Base-by-base conservation (phyloP, 805 yeast genomes). In the Pichia phayaonensis region DNA sequence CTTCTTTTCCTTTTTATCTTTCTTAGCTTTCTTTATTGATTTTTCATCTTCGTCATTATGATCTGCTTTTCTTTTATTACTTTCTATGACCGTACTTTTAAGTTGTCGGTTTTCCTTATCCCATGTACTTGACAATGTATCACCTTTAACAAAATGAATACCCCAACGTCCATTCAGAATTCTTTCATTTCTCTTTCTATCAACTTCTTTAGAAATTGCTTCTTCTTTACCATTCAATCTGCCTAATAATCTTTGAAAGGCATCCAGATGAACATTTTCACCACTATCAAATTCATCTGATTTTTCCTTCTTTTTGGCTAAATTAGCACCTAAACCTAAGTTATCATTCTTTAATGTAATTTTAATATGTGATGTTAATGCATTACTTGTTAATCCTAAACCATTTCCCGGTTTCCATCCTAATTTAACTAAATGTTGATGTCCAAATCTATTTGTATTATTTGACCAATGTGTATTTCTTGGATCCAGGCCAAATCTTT, bases 331-430 rank as follows among this genome's bases (percentile, higher is more conserved):
- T 8, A 92, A 72, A 0, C 99, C 99, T 3, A 80, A 67, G 47
- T 77, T 87, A 59, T 92, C 97, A 41, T 84, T 88, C 65, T 90
- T 92, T 15, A 89, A 69, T 4, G 79, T 67, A 13, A 94, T 94
- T 61, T 86, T 90, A 42, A 92, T 86, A 63, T 94, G 97, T 2
- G 89, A 71, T 0, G 89, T 86, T 42, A 80, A 75, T 4, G 94
- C 82, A 61, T 83, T 79, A 4, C 75, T 62, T 1, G 77, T 82
- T 46, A 79, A 64, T 2, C 99, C 99, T 21, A 92, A 74, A 8
- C 98, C 98, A 54, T 73, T 71, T 20, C 99, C 99, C 2, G 95
- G 96, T 47, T 73, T 76, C 99, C 99, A 92, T 18, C 99, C 99
- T 62, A 83, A 72, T 57, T 80, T 83, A 54, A 81, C 81, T 53